Conservation (phyloP, 208 protist genomes). For the Spongospora subterranea region DNA sequence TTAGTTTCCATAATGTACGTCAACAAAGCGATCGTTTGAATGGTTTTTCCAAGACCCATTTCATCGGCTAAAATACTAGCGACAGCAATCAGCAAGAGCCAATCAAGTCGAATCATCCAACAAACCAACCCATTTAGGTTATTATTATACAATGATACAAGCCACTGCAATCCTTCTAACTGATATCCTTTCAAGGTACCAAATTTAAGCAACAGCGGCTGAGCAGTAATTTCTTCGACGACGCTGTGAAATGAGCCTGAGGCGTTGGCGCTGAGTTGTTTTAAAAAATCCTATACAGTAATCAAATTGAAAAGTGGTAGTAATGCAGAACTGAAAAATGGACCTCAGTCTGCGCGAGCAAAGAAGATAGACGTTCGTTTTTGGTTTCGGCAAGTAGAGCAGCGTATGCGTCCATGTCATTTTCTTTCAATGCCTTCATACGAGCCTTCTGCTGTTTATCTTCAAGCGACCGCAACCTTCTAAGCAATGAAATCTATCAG, state of each 20-base stretch:
- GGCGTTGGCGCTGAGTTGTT: conserved; percentile 28
- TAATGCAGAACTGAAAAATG: too few species aligned
- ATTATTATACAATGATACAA: conserved; percentile 65
- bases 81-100: not conserved
- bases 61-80: conserved; percentile 66
- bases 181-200: conserved; percentile 33
- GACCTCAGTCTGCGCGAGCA: conserved; percentile 58
- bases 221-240: conserved; percentile 40
- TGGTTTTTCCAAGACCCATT: conserved; percentile 69
- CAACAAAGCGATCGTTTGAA: conserved; percentile 64
- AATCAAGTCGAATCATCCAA: not conserved
- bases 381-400: conserved; percentile 58
- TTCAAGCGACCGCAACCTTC: not conserved
- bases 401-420: conserved; percentile 60
- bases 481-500: not conserved
- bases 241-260: conserved; percentile 41
- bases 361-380: conserved; percentile 49
- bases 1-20: conserved; percentile 67
- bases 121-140: conserved; percentile 59
- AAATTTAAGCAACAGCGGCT: conserved; percentile 17
- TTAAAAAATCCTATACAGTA: conserved; percentile 31
- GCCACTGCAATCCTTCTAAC: conserved; percentile 49
- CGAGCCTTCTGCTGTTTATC: conserved; percentile 58
- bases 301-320: too few species aligned
- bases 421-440: conserved; percentile 60